Evolutionary conservation across 306 rosid genomes (phyloP).

Genomic region (Gillenia trifoliata): DNA sequence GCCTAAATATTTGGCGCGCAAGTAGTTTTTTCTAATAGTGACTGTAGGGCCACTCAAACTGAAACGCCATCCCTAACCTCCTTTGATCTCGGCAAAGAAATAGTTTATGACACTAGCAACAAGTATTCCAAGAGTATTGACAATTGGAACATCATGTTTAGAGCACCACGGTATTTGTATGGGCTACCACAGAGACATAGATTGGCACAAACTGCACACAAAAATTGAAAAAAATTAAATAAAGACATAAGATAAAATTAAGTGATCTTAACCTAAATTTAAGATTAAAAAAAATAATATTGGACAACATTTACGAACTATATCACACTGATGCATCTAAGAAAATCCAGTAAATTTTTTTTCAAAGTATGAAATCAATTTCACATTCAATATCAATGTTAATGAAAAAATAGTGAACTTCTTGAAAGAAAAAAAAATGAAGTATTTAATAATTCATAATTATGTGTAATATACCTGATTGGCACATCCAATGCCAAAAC

Average conservation of each 20-base stretch:
- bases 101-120: slow-evolving; percentile 60
- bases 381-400: too few species aligned
- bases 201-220: slow-evolving; percentile 65
- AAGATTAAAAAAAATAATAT: too few species aligned
- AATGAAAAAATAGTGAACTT: too few species aligned
- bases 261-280: too few species aligned
- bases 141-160: slow-evolving; percentile 74
- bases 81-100: slow-evolving; percentile 35
- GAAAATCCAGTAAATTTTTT: too few species aligned
- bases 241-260: background rate
- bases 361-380: too few species aligned
- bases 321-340: too few species aligned
- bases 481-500: slow-evolving; percentile 82
- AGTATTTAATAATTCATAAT: too few species aligned
- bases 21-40: too few species aligned
- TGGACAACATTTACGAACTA: too few species aligned
- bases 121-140: slow-evolving; percentile 71
- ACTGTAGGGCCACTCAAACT: slow-evolving; percentile 72
- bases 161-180: slow-evolving; percentile 46
- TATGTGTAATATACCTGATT: slow-evolving; percentile 83
- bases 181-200: slow-evolving; percentile 76
- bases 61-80: slow-evolving; percentile 74
- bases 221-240: background rate
- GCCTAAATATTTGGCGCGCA: too few species aligned
- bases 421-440: too few species aligned